Base-by-base conservation (phyloP, 1,139 yeast species). In the Scheffersomyces illinoinensis region DNA sequence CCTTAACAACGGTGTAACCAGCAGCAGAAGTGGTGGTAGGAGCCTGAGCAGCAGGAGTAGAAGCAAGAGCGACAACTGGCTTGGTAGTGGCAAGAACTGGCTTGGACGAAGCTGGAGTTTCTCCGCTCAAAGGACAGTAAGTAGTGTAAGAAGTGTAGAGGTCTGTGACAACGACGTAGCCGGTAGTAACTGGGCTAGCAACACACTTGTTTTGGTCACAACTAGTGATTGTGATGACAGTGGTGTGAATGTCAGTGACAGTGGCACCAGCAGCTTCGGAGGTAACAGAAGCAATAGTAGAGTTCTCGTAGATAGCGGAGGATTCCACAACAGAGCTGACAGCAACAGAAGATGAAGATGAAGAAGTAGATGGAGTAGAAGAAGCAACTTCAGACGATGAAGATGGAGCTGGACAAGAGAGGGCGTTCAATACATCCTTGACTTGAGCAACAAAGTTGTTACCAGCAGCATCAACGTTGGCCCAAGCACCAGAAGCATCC, bases 401-500 rank as follows among this genome's bases (percentile, higher is more conserved):
- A 24, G 53, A 52, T 52, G 53, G 53, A 52, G 53, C 53, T 21
- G 53, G 47, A 19, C 53, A 52, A 14, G 39, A 14, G 6, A 39
- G 39, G 14, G 26, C 53, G 53, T 52, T 52, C 53, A 52, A 52
- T 2, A 53, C 24, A 21, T 53, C 19, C 54, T 53, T 53, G 26
- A 47, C 49, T 21, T 26, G 26, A 18, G 21, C 55, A 47, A 53
- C 33, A 18, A 46, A 53, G 51, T 53, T 47, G 43, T 53, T 19
- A 46, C 55, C 55, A 46, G 26, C 47, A 46, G 49, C 48, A 26
- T 53, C 47, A 17, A 52, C 53, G 50, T 51, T 52, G 21, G 50
- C 26, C 21, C 51, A 39, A 43, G 64, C 57, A 14, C 72, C 64
- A 17, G 74, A 69, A 20, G 73, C 72, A 63, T 72, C 76, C 76